Percentiles rank a stretch among this genome's conserved stretches.
These are phyloP conservation scores for Ustilago bromivora DNA, from an alignment of 1,284 basidiomycete species.

Conservation along the genomic window DNA sequence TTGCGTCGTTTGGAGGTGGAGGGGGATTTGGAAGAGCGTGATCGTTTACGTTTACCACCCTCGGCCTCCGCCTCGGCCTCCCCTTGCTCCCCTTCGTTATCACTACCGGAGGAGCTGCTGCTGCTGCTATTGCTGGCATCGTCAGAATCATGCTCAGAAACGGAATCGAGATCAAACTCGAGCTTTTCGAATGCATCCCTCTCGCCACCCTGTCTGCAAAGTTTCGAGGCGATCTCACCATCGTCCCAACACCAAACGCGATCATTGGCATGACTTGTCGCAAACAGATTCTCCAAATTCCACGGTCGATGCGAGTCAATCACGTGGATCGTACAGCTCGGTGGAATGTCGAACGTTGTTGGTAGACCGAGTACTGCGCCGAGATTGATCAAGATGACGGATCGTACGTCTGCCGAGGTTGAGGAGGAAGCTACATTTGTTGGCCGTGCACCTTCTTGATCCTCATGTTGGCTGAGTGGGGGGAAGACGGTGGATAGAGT, in stretches of 20 bases:
- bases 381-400: constrained; percentile 91
- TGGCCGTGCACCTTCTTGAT: background rate
- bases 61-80: constrained; percentile 35
- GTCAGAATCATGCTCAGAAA: constrained; percentile 76
- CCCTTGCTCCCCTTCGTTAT: constrained; percentile 60
- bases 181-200: constrained; percentile 60
- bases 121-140: background rate
- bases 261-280: constrained; percentile 71
- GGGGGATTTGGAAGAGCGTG: constrained; percentile 11
- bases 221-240: constrained; percentile 56
- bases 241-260: constrained; percentile 67
- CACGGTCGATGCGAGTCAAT: constrained; percentile 94
- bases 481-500: constrained; percentile 44
- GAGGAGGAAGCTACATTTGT: constrained; percentile 13
- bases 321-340: constrained; percentile 79
- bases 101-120: constrained; percentile 32
- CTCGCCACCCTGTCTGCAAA: constrained; percentile 42
- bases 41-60: constrained; percentile 28
- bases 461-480: constrained; percentile 17
- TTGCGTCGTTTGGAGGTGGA: constrained; percentile 10
- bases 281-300: constrained; percentile 89
- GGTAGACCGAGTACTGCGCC: constrained; percentile 88
- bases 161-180: constrained; percentile 64
- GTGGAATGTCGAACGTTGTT: constrained; percentile 59
- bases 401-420: constrained; percentile 78